Evolutionary conservation across 2,329 filamentous ascomycete genomes (phyloP).

Genomic region (Eurotiales sp.): DNA sequence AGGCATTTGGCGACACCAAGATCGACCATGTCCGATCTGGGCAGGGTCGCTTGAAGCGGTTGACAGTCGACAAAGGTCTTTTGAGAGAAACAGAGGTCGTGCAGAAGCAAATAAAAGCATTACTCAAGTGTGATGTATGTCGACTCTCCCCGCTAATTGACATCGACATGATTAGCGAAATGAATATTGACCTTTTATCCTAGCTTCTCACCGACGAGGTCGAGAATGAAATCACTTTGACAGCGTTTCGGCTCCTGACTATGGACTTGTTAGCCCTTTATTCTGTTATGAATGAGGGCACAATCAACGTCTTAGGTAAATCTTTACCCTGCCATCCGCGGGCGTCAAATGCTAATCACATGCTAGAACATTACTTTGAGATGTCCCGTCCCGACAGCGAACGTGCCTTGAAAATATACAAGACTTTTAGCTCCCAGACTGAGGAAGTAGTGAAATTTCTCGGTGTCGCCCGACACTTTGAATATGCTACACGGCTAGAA

Average conservation of each 20-base stretch:
- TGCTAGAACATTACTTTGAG: slow-evolving; percentile 88
- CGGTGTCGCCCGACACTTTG: slow-evolving; percentile 79
- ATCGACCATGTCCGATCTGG: slow-evolving; percentile 84
- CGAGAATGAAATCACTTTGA: slow-evolving; percentile 95
- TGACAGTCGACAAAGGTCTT: slow-evolving; percentile 87
- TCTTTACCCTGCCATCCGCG: slow-evolving; percentile 2
- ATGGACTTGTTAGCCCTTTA: slow-evolving; percentile 86
- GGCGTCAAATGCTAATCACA: background rate
- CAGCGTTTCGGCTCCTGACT: slow-evolving; percentile 86
- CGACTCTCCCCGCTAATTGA: background rate
- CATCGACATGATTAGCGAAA: slow-evolving; percentile 18
- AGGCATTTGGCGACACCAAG: slow-evolving; percentile 77
- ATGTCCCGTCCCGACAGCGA: slow-evolving; percentile 95
- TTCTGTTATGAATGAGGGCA: slow-evolving; percentile 91
- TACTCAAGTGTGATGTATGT: slow-evolving; percentile 85
- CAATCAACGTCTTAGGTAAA: slow-evolving; percentile 92
- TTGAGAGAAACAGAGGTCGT: slow-evolving; percentile 87
- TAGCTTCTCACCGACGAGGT: slow-evolving; percentile 82
- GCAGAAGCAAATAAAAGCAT: slow-evolving; percentile 77
- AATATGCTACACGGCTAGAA: slow-evolving; percentile 86
- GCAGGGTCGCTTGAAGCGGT: slow-evolving; percentile 75
- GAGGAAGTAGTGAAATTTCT: slow-evolving; percentile 90
- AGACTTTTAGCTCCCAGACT: slow-evolving; percentile 85
- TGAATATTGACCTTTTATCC: slow-evolving; percentile 1
- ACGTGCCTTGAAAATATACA: slow-evolving; percentile 85